Base-by-base conservation (phyloP, 1,284 basidiomycete species). In the Baeospora myosura region DNA sequence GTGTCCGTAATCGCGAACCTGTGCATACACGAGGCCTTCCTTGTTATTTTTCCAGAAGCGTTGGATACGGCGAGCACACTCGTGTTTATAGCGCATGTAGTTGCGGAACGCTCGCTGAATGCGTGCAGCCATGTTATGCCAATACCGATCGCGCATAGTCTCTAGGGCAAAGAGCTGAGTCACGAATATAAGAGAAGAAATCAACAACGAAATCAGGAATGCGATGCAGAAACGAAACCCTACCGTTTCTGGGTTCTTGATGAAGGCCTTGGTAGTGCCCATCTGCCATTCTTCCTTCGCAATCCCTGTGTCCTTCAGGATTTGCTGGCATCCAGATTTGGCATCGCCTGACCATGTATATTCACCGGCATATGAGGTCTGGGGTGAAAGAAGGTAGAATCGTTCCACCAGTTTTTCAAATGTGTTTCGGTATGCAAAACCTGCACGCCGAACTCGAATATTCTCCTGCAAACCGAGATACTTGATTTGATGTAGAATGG, bases 21-120 rank as follows among this genome's bases (percentile, higher is more conserved):
- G 82, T 10, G 88, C 83, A 60, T 93, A 97, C 18, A 81, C 87
- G 40, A 98, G 74, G 16, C 77, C 76, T 58, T 98, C 93, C 63
- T 97, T 97, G 71, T 98, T 97, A 61, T 92, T 92, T 68, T 87
- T 91, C 95, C 95, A 99, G 77, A 97, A 97, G 38, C 94, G 72
- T 62, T 98, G 96, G 47, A 99, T 98, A 48, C 93, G 85, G 34
- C 78, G 78, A 6, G 96, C 96, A 52, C 92, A 95, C 59, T 98
- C 96, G 52, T 94, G 78, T 65, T 91, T 92, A 67, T 96, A 92
- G 16, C 95, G 79, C 71, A 95, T 76, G 60, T 95, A 97, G 59
- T 96, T 95, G 47, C 95, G 76, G 79, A 85, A 99, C 3, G 93
- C 93, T 28, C 95, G 83, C 64, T 99, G 96, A 42, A 99, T 99